A percentile compares a stretch with the other conserved stretches of the same genome.
phyloP scores from a whole-genome alignment of 78 protist species.

The Dictyostelium capitatum region DNA sequence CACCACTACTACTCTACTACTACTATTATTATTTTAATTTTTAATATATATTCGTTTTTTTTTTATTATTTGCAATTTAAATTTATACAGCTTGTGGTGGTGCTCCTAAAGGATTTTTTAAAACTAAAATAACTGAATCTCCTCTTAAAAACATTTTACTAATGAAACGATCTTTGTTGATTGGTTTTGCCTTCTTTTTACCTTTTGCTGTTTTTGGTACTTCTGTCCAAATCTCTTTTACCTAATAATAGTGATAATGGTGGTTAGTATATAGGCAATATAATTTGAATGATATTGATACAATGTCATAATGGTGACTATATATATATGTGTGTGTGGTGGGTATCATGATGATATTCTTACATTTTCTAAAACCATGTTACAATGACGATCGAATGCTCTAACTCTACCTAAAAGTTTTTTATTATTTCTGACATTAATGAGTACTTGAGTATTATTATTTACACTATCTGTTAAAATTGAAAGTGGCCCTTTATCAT shows the following conservation, averaged over 20 bases:
- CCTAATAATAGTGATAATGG: constrained; percentile 15
- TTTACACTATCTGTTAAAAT: constrained; percentile 94
- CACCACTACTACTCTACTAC: too few relatives aligned
- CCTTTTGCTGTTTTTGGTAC: constrained; percentile 94
- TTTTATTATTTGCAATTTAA: background rate
- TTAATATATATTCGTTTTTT: background rate
- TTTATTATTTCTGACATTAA: constrained; percentile 97
- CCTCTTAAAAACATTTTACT: constrained; percentile 99
- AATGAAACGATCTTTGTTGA: constrained; percentile 96
- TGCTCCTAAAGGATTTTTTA: constrained; percentile 93
- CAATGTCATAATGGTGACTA: background rate
- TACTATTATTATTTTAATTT: background rate
- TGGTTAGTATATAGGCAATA: background rate
- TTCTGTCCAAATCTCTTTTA: constrained; percentile 98
- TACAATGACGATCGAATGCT: constrained; percentile 99
- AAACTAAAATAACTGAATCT: constrained; percentile 97
- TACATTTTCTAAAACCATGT: constrained; percentile 99
- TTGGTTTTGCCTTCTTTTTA: constrained; percentile 91
- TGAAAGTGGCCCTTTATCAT: constrained; percentile 97
- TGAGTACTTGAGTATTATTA: constrained; percentile 93
- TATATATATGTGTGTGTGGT: background rate
- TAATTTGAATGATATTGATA: background rate
- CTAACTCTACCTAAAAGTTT: constrained; percentile 97
- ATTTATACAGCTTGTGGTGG: constrained; percentile 33
- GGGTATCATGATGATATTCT: background rate